phyloP scores from a whole-genome alignment of 1,284 basidiomycete genomes.

The Apiotrichum brassicae region DNA sequence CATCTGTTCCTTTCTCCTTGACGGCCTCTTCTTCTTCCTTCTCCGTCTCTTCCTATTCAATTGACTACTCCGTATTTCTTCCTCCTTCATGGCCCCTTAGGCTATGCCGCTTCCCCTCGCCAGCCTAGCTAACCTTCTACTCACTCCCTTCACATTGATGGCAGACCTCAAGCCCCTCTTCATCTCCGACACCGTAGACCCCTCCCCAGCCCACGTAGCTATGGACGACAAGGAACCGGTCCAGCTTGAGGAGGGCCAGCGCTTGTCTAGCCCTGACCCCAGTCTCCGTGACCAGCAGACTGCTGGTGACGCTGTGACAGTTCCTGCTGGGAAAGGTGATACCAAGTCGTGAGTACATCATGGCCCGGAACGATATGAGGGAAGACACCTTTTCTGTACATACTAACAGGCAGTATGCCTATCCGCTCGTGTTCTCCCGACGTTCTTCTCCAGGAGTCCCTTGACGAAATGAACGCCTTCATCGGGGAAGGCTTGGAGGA shows the following conservation, averaged over 20 bases:
- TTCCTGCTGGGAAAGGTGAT: no score
- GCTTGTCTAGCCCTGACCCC: no score
- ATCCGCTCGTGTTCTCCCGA: no score
- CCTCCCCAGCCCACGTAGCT: not conserved
- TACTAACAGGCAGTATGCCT: not conserved
- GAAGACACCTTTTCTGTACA: not conserved
- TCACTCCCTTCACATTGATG: not conserved
- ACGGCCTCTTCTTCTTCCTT: not conserved
- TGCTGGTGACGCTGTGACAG: no score
- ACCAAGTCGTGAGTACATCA: no score
- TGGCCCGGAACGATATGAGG: no score
- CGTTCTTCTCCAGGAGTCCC: not conserved
- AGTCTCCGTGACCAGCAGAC: no score
- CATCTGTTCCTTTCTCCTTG: not conserved
- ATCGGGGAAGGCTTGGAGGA: no score
- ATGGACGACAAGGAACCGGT: no score
- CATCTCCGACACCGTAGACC: not conserved
- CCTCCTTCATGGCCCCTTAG: not conserved
- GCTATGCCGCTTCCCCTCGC: not conserved
- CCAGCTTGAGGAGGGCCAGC: no score
- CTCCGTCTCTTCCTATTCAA: not conserved
- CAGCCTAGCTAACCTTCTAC: not conserved
- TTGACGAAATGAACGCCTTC: no score
- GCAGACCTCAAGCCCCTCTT: not conserved
- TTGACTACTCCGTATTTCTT: not conserved